A percentile compares a stretch with the other conserved stretches of the same genome.
phyloP scores from a whole-genome alignment of 1,139 yeast species.

The Ogataea hybrid region DNA sequence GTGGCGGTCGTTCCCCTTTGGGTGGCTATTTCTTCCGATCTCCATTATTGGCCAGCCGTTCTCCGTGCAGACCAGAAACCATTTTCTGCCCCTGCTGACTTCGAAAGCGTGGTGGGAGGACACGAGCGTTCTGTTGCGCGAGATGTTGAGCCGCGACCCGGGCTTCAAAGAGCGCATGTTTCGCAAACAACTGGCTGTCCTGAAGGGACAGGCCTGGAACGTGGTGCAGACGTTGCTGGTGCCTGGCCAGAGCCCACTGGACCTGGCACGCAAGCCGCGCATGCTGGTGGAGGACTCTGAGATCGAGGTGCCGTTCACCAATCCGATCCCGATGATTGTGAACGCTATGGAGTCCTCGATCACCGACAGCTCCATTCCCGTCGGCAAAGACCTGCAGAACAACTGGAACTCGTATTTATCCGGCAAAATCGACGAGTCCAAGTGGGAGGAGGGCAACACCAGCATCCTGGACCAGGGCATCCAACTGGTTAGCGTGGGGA shows the following conservation, averaged over 20 bases:
- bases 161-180: conserved; percentile 69
- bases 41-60: conserved; percentile 69
- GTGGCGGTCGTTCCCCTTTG: conserved; percentile 79
- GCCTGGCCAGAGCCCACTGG: conserved; percentile 64
- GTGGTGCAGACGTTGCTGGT: conserved; percentile 64
- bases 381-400: conserved; percentile 22
- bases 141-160: conserved; percentile 51
- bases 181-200: conserved; percentile 64
- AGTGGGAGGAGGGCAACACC: conserved; percentile 14
- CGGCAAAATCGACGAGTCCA: conserved; percentile 30
- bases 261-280: conserved; percentile 57
- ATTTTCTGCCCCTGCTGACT: conserved; percentile 57
- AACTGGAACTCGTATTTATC: conserved; percentile 31
- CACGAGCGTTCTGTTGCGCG: conserved; percentile 45
- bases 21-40: conserved; percentile 71
- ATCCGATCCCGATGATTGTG: conserved; percentile 33
- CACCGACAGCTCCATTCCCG: not conserved
- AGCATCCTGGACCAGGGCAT: conserved; percentile 14
- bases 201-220: conserved; percentile 79
- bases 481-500: conserved; percentile 21
- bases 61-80: conserved; percentile 52
- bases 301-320: conserved; percentile 53
- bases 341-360: conserved; percentile 34
- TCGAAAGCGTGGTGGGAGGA: conserved; percentile 76
- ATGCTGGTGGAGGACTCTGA: conserved; percentile 60